Evolutionary conservation across 1,284 basidiomycete genomes (phyloP).

Genomic region (Cryptococcus sp.): DNA sequence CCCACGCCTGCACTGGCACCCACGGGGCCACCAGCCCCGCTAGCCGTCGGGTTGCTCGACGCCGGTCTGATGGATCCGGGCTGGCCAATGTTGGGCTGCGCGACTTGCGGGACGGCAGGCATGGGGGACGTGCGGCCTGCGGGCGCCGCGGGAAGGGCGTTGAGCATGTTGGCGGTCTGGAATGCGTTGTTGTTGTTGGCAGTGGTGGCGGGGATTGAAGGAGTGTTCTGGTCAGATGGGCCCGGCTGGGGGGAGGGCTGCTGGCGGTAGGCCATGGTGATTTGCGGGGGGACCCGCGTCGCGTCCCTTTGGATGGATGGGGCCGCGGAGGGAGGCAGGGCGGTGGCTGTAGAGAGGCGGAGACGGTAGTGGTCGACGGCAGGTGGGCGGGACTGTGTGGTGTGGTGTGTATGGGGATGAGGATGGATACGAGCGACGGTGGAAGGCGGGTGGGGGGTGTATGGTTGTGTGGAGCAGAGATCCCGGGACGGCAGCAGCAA

Average conservation of each 20-base stretch:
- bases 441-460: too few species aligned
- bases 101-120: constrained; percentile 33
- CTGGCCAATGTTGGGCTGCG: constrained; percentile 34
- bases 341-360: too few species aligned
- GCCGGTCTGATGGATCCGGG: constrained; percentile 25
- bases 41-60: neutral
- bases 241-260: constrained; percentile 16
- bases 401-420: too few species aligned
- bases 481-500: too few species aligned
- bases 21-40: neutral
- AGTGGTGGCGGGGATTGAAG: constrained; percentile 3
- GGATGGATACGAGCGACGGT: too few species aligned
- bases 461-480: too few species aligned
- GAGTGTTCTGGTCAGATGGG: constrained; percentile 14
- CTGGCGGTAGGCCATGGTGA: constrained; percentile 26
- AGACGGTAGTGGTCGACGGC: too few species aligned
- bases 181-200: constrained; percentile 8
- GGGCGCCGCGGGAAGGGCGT: constrained; percentile 9
- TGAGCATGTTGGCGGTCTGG: constrained; percentile 7
- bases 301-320: neutral
- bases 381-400: too few species aligned
- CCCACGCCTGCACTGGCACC: constrained; percentile 7
- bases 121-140: constrained; percentile 35
- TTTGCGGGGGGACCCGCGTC: neutral
- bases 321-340: too few species aligned